Conservation (phyloP, 2,329 filamentous ascomycete species). For the Furcasterigmium furcatum region DNA sequence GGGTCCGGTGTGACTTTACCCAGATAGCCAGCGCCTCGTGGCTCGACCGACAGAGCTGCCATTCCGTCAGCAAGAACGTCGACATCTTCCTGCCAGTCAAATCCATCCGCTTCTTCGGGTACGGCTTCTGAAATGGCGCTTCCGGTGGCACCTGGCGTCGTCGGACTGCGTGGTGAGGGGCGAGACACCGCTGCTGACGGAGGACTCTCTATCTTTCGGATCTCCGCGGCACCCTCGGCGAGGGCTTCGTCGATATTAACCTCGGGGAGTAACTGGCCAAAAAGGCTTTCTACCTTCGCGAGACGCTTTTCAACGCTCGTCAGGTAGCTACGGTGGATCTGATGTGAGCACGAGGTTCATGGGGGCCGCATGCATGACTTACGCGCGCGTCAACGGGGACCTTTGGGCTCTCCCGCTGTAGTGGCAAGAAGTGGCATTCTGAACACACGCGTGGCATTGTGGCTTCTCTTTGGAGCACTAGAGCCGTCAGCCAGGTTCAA, state of each 20-base stretch:
- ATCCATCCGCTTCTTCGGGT: conserved; percentile 23
- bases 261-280: conserved; percentile 15
- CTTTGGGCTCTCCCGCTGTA: conserved; percentile 19
- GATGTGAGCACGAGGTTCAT: background rate
- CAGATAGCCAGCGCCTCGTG: conserved; percentile 28
- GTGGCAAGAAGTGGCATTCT: conserved; percentile 17
- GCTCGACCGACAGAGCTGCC: conserved; percentile 29
- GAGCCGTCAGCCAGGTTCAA: no score
- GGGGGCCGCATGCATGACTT: conserved; percentile 2
- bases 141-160: background rate
- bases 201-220: background rate
- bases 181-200: background rate
- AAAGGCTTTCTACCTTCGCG: conserved; percentile 13
- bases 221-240: background rate
- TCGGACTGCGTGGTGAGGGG: background rate
- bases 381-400: conserved; percentile 21
- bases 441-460: conserved; percentile 17
- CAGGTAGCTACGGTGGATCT: conserved; percentile 13
- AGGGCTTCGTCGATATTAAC: conserved; percentile 18
- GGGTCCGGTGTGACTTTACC: conserved; percentile 9
- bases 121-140: conserved; percentile 19
- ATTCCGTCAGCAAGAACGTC: conserved; percentile 28
- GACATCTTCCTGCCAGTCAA: conserved; percentile 27
- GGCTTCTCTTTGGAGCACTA: conserved; percentile 21
- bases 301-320: conserved; percentile 17